Conservation (phyloP, 805 yeast genomes). For the Lipomyces japonicus region DNA sequence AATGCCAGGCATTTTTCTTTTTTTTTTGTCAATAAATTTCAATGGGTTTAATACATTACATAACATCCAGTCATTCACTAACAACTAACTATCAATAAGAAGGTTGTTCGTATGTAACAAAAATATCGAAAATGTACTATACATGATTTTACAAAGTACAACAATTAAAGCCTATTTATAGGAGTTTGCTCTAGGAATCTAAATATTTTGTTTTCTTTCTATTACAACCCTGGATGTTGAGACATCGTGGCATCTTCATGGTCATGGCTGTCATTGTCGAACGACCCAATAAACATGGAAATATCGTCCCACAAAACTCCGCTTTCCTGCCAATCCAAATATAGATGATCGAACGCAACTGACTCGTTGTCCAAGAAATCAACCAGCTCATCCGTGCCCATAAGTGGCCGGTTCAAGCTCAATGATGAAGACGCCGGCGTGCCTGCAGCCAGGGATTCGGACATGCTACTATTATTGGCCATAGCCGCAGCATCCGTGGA, state of each 20-base stretch:
- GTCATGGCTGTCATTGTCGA: constrained; percentile 2
- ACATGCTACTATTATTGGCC: neutral
- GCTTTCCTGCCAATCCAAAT: constrained; percentile 26
- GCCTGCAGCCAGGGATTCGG: neutral
- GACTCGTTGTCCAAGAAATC: constrained; percentile 25
- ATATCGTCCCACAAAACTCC: constrained; percentile 28
- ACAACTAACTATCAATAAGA: too few relatives aligned
- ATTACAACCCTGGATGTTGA: too few relatives aligned
- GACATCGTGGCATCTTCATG: neutral
- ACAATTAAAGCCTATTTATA: too few relatives aligned
- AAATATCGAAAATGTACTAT: too few relatives aligned
- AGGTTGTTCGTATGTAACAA: too few relatives aligned
- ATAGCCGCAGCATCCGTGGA: neutral
- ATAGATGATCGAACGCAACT: constrained; percentile 27
- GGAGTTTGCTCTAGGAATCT: too few relatives aligned
- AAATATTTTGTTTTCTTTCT: too few relatives aligned
- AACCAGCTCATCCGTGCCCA: constrained; percentile 28
- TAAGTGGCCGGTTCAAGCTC: neutral
- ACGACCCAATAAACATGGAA: constrained; percentile 7
- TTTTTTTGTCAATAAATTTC: too few relatives aligned
- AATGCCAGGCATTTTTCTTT: too few relatives aligned
- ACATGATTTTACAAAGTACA: too few relatives aligned
- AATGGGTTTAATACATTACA: too few relatives aligned
- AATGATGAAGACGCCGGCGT: neutral
- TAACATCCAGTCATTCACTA: too few relatives aligned